Conservation (phyloP, 2,329 filamentous ascomycete species). For the Alternaria triticina region DNA sequence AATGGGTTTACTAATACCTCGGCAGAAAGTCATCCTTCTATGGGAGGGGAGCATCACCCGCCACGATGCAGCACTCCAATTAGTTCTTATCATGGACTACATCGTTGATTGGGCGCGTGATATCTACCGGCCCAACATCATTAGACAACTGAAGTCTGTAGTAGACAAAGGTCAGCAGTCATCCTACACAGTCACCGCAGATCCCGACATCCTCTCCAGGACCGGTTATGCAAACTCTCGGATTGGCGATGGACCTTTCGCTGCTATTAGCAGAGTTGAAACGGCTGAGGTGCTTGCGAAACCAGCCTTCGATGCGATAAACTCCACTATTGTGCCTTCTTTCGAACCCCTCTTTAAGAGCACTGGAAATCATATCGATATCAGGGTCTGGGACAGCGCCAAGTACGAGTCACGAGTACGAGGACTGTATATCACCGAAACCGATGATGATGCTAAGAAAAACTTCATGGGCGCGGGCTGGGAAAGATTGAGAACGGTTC, state of each 20-base stretch:
- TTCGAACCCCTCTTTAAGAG: background rate
- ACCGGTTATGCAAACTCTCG: background rate
- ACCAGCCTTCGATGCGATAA: background rate
- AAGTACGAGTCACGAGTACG: conserved; percentile 2
- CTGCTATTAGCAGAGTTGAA: background rate
- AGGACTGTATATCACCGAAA: background rate
- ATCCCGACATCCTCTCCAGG: background rate
- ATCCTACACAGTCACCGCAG: background rate
- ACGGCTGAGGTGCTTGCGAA: background rate
- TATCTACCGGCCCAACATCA: conserved; percentile 21
- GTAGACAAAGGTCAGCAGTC: background rate
- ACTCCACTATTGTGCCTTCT: background rate
- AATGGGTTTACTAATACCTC: background rate
- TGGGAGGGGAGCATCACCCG: conserved; percentile 25
- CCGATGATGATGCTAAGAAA: background rate
- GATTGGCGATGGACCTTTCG: background rate
- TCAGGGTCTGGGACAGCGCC: background rate
- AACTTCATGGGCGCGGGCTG: background rate
- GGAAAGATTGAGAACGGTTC: background rate
- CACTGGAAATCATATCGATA: background rate
- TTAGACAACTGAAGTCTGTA: conserved; percentile 18
- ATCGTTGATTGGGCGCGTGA: conserved; percentile 32
- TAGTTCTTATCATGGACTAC: conserved; percentile 28
- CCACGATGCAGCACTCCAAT: conserved; percentile 22
- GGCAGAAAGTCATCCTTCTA: conserved; percentile 5